phyloP scores from a whole-genome alignment of 192 early-diverging fungal genomes.

The Chytriomyces sp. region DNA sequence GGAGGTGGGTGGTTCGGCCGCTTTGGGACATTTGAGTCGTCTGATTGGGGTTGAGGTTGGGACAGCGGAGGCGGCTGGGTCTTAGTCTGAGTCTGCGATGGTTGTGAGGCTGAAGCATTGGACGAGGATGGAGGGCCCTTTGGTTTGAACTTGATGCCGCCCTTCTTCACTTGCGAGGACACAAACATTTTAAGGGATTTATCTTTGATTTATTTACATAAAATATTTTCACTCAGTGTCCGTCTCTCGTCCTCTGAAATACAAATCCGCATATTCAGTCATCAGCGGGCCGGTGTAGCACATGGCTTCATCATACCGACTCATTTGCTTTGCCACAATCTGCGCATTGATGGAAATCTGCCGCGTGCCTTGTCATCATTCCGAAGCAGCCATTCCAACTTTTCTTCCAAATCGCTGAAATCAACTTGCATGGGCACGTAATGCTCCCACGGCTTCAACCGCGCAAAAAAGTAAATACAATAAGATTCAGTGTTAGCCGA shows the following conservation, averaged over 20 bases:
- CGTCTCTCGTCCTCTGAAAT: not conserved
- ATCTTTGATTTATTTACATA: too few relatives aligned
- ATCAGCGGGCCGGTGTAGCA: not conserved
- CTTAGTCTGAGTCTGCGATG: not conserved
- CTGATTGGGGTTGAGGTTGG: not conserved
- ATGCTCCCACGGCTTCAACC: slow-evolving; percentile 29
- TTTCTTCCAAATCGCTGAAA: slow-evolving; percentile 1
- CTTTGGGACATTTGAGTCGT: not conserved
- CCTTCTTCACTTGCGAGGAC: not conserved
- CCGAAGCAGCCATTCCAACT: not conserved
- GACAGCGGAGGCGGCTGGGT: not conserved
- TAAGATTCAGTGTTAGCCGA: too few relatives aligned
- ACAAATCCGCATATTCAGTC: not conserved
- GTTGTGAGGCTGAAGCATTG: not conserved
- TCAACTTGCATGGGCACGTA: slow-evolving; percentile 27
- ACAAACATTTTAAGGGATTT: not conserved
- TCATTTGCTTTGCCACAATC: not conserved
- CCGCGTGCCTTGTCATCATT: not conserved
- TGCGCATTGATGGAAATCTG: slow-evolving; percentile 7
- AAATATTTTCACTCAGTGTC: not conserved
- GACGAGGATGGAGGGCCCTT: not conserved
- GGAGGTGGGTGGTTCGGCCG: too few relatives aligned
- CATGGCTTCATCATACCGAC: not conserved
- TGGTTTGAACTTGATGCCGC: slow-evolving; percentile 6
- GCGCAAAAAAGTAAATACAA: too few relatives aligned